Conservation (phyloP, 176 grass and related monocot genomes). For the Ensete glaucum region DNA sequence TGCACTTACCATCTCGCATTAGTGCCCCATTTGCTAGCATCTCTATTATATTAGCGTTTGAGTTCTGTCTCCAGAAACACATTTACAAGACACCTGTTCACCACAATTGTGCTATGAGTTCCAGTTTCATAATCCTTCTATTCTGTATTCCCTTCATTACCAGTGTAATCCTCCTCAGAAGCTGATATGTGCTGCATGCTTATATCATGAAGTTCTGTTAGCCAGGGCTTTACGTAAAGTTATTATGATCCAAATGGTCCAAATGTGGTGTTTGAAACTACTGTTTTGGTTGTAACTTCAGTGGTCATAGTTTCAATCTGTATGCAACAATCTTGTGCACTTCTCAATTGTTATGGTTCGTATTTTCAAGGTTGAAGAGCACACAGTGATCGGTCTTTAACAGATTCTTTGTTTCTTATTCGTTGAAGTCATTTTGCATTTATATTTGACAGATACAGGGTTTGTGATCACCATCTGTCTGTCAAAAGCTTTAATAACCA, state of each 20-base stretch:
- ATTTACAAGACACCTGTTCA: too few relatives aligned
- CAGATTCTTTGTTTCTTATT: background rate
- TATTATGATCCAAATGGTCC: background rate
- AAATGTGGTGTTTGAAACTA: background rate
- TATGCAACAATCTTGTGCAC: background rate
- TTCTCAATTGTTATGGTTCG: background rate
- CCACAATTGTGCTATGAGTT: too few relatives aligned
- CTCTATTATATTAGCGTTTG: too few relatives aligned
- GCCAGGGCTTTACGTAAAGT: background rate
- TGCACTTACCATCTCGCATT: too few relatives aligned
- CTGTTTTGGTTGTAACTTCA: background rate
- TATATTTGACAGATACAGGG: background rate
- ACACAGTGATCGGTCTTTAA: background rate
- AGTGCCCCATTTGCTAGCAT: too few relatives aligned
- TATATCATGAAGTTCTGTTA: background rate
- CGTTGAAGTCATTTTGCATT: background rate
- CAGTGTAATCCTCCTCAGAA: background rate
- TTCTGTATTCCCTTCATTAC: background rate
- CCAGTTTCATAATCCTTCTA: background rate
- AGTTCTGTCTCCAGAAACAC: too few relatives aligned
- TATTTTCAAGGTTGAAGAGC: background rate
- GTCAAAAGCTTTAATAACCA: background rate
- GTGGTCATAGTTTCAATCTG: too few relatives aligned
- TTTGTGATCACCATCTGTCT: background rate
- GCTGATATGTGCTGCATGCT: background rate